These are phyloP conservation scores for Chytriomyces hyalinus DNA, from an alignment of 192 early-diverging fungal genomes.

Conservation along the genomic window DNA sequence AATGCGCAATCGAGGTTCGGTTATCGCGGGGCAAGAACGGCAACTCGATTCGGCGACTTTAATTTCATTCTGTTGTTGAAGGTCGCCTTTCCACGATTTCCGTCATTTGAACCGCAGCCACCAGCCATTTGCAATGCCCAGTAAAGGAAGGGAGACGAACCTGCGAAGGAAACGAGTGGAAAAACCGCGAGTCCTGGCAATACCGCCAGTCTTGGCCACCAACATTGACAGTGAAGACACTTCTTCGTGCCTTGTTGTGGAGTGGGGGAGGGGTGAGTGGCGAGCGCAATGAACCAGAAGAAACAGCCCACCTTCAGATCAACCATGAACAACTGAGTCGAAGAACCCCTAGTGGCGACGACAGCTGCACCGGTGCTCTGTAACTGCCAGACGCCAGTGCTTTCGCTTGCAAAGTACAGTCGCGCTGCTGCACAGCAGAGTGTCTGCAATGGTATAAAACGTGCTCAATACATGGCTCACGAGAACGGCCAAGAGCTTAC, in stretches of 20 bases:
- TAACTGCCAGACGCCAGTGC: constrained; percentile 35
- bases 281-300: background rate
- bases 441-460: background rate
- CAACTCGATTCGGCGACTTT: too few relatives aligned
- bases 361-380: constrained; percentile 48
- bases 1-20: background rate
- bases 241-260: background rate
- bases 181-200: constrained; percentile 47
- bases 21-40: background rate
- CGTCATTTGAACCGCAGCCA: background rate
- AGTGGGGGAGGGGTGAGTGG: background rate
- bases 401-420: constrained; percentile 47
- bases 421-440: constrained; percentile 40
- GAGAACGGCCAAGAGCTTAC: background rate
- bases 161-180: constrained; percentile 55
- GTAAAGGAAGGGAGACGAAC: constrained; percentile 32
- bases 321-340: constrained; percentile 42
- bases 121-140: background rate
- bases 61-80: background rate
- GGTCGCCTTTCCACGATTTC: background rate
- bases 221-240: constrained; percentile 29
- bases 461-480: background rate
- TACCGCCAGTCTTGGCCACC: constrained; percentile 48
- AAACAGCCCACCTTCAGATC: constrained; percentile 42
- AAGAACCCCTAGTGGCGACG: constrained; percentile 18